phyloP scores from a whole-genome alignment of 176 grass and related monocot genomes.

The Saccharum spontaneum region DNA sequence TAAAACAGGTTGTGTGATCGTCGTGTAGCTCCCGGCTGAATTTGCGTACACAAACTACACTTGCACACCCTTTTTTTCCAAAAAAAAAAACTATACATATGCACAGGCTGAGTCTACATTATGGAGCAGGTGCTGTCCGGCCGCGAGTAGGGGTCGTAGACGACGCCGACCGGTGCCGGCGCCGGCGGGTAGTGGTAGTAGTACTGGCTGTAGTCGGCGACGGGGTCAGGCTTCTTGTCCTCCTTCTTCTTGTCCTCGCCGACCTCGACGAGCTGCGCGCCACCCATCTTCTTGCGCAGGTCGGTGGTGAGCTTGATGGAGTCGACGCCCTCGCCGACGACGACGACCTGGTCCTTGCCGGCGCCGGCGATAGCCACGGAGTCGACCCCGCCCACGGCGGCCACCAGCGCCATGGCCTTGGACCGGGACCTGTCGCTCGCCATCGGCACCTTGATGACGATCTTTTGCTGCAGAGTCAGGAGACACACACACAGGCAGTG shows the following conservation, averaged over 20 bases:
- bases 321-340: slow-evolving; percentile 54
- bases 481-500: too few species aligned
- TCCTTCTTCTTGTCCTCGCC: slow-evolving; percentile 40
- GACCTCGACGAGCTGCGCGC: slow-evolving; percentile 35
- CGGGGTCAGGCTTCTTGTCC: neutral
- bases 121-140: neutral
- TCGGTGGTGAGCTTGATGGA: slow-evolving; percentile 42
- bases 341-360: slow-evolving; percentile 43
- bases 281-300: slow-evolving; percentile 47
- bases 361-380: slow-evolving; percentile 45
- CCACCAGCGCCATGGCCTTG: slow-evolving; percentile 61
- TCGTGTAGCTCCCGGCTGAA: too few species aligned
- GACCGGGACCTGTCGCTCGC: slow-evolving; percentile 46
- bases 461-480: slow-evolving; percentile 41
- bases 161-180: neutral
- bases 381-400: slow-evolving; percentile 40
- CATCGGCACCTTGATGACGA: slow-evolving; percentile 64
- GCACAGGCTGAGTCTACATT: neutral
- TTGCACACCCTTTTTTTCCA: too few species aligned
- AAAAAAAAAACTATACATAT: too few species aligned
- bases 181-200: neutral
- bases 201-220: neutral
- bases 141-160: neutral
- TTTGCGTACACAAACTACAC: too few species aligned
- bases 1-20: too few species aligned